Evolutionary conservation across 352 stramenopile species (phyloP), one percentile per base, ranked within the genome.

Genomic region (Globisporangium barbulae): DNA sequence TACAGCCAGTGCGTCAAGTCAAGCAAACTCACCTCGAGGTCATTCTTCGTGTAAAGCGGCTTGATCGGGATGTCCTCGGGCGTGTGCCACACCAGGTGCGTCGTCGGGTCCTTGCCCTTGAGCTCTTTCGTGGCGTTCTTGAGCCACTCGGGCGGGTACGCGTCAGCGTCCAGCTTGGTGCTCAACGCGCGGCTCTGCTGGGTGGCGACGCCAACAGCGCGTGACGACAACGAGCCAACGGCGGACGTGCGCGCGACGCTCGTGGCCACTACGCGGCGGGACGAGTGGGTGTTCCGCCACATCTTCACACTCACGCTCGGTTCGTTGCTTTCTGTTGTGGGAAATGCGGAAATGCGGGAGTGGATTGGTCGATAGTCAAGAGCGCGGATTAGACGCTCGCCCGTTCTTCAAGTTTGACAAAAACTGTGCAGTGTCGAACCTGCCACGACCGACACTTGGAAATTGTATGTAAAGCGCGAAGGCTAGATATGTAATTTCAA

Each of bases 31-130:
- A 76, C 75, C 64, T 92, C 73, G 53, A 93, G 53, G 70, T 98
- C 83, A 0, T 83, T 61, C 65, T 88, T 77, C 35, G 89, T 98
- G 75, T 99, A 99, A 25, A 99, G 75, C 8, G 97, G 96, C 74
- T 98, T 98, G 54, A 99, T 92, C 35, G 75, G 77, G 63, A 99
- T 97, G 15, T 89, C 94, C 74, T 99, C 97, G 19, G 92, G 88
- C 48, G 91, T 97, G 39, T 83, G 71, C 67, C 80, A 87, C 31
- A 90, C 69, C n/a, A 98, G 73, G 37, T 79, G 75, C 50, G 83
- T 75, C 28, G 81, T 75, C 42, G 78, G 74, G 33, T 90, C 79
- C 50, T 92, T 89, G 33, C 89, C 88, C 63, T 93, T 93, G 52
- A 97, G 75, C 74, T 97, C 88, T 65, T 97, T 88, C 42, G 75